These are phyloP conservation scores for Cryptococcus jaspeensis DNA, from an alignment of 1,284 basidiomycete species.

Conservation along the genomic window DNA sequence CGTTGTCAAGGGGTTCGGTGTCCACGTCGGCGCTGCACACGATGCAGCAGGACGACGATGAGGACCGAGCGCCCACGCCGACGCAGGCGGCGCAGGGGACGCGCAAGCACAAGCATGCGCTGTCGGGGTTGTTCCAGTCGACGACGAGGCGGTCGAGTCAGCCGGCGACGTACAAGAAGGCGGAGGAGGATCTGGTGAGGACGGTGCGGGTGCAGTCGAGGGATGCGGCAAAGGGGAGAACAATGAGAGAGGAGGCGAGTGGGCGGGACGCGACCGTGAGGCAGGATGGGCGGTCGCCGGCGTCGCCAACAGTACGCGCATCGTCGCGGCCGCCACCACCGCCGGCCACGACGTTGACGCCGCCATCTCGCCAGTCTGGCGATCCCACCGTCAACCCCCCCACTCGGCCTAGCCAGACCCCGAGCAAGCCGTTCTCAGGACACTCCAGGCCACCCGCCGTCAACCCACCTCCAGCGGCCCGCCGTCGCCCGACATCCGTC, in stretches of 20 bases:
- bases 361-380: not conserved
- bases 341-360: not conserved
- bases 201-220: not conserved
- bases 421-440: not conserved
- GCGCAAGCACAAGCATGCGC: conserved; percentile 14
- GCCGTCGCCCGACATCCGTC: not conserved
- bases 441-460: too few relatives aligned
- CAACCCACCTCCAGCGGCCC: too few relatives aligned
- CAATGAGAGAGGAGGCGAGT: not conserved
- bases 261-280: not conserved
- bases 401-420: not conserved
- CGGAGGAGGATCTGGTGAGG: not conserved
- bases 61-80: not conserved
- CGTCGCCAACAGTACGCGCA: not conserved
- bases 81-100: conserved; percentile 3
- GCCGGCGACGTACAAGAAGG: not conserved
- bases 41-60: conserved; percentile 13
- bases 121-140: conserved; percentile 19
- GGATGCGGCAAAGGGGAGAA: not conserved
- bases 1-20: conserved; percentile 35
- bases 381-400: not conserved
- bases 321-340: not conserved
- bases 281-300: not conserved
- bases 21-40: conserved; percentile 33
- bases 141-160: not conserved